Percentiles rank a stretch among this genome's conserved stretches.
Evolutionary conservation across 2,329 filamentous ascomycete species (phyloP).

Genomic region (Fusarium tupiense): DNA sequence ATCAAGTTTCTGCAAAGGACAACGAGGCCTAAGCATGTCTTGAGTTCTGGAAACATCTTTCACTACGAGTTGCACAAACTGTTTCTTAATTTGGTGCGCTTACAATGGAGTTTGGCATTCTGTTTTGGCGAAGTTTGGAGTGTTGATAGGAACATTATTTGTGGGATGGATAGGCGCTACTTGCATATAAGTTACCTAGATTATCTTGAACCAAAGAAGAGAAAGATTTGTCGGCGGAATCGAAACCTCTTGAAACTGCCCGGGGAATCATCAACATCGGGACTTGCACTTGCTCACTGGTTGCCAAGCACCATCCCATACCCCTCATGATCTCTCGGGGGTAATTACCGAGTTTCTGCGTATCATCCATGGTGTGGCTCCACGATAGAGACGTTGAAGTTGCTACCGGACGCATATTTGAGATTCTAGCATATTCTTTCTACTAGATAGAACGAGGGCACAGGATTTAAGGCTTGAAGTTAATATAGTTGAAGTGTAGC

Average conservation of each 20-base stretch:
- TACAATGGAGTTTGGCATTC: conserved; percentile 15
- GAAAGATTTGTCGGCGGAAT: background rate
- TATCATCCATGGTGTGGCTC: background rate
- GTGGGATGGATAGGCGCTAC: conserved; percentile 18
- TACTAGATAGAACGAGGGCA: background rate
- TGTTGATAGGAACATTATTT: conserved; percentile 30
- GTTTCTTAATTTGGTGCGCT: conserved; percentile 24
- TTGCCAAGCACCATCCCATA: background rate
- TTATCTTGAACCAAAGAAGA: background rate
- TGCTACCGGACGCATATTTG: background rate
- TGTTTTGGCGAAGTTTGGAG: conserved; percentile 35
- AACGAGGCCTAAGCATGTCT: conserved; percentile 20
- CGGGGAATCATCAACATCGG: background rate
- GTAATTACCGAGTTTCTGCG: background rate
- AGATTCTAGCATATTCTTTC: background rate
- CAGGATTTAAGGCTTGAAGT: background rate
- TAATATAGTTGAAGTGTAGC: background rate
- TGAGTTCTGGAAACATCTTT: background rate
- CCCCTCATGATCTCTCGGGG: too few relatives aligned
- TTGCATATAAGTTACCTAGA: conserved; percentile 16
- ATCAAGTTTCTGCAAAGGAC: conserved; percentile 50
- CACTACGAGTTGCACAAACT: conserved; percentile 17
- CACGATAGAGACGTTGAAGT: background rate
- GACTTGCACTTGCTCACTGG: background rate
- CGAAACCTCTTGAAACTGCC: background rate